Evolutionary conservation across 768 basidiomycete genomes (phyloP).

Genomic region (Mycena pura): DNA sequence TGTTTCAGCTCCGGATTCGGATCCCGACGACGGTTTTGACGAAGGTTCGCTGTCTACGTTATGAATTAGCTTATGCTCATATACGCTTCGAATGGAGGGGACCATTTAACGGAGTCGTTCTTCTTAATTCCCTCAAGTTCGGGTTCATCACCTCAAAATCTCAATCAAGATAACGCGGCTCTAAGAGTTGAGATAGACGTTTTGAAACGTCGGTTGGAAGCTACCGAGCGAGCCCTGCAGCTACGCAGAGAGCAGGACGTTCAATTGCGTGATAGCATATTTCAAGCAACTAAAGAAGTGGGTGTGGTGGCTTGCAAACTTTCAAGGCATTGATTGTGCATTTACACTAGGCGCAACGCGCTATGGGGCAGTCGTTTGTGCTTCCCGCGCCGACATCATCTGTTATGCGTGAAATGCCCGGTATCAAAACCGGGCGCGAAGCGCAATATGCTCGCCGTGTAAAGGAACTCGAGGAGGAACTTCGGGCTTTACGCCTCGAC

Average conservation of each 20-base stretch:
- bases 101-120: conserved; percentile 83
- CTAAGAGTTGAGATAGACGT: conserved; percentile 68
- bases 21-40: conserved; percentile 68
- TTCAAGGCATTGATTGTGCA: no score
- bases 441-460: conserved; percentile 65
- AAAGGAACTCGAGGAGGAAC: conserved; percentile 84
- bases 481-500: conserved; percentile 65
- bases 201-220: conserved; percentile 62
- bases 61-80: background rate
- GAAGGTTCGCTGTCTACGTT: conserved; percentile 53
- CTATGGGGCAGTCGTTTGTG: conserved; percentile 61
- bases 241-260: conserved; percentile 80
- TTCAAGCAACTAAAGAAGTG: conserved; percentile 72
- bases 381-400: conserved; percentile 32
- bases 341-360: conserved; percentile 72
- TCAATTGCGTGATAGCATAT: conserved; percentile 80
- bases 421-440: conserved; percentile 25
- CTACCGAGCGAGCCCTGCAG: conserved; percentile 68
- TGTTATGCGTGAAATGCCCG: conserved; percentile 26
- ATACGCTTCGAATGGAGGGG: conserved; percentile 44
- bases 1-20: conserved; percentile 49
- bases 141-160: conserved; percentile 52
- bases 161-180: conserved; percentile 71
- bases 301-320: no score
- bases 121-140: conserved; percentile 72